Evolutionary conservation across 345 rosid species (phyloP).

Genomic region (Hirschfeldia incana): DNA sequence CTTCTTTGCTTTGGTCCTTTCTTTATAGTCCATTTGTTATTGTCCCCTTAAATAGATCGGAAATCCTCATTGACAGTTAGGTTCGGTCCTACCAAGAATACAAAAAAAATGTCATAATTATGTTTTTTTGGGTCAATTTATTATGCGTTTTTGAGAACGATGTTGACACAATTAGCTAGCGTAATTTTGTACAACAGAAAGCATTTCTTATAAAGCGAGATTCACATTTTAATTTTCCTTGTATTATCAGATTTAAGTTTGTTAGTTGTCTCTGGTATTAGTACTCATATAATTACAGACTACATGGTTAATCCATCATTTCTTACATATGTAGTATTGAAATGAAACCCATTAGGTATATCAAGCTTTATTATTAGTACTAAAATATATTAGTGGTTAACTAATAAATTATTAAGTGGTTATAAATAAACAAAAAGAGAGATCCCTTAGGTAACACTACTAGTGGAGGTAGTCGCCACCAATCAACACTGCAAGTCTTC

Average conservation of each 20-base stretch:
- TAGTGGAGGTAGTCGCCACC: conserved; percentile 29
- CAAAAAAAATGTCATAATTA: conserved; percentile 2
- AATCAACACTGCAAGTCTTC: conserved; percentile 37
- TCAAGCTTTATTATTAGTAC: not conserved
- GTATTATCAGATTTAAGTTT: not conserved
- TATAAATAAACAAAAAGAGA: not conserved
- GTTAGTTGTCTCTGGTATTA: not conserved
- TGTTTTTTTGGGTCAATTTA: conserved; percentile 11
- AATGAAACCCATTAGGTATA: conserved; percentile 8
- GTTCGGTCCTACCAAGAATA: conserved; percentile 26
- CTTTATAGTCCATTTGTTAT: conserved; percentile 24
- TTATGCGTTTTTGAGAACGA: conserved; percentile 11
- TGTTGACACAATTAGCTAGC: conserved; percentile 13
- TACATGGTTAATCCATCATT: not conserved
- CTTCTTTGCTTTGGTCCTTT: conserved; percentile 18
- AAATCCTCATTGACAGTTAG: conserved; percentile 23
- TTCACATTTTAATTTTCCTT: not conserved
- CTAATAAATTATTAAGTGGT: not conserved
- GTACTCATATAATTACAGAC: not conserved
- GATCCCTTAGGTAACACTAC: conserved; percentile 19
- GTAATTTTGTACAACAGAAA: conserved; percentile 14
- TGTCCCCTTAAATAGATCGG: not conserved
- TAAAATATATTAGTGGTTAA: not conserved
- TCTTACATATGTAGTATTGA: not conserved
- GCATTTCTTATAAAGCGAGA: not conserved